Base-by-base conservation (phyloP, 1,284 basidiomycete genomes). In the Schizopora paradoxa region DNA sequence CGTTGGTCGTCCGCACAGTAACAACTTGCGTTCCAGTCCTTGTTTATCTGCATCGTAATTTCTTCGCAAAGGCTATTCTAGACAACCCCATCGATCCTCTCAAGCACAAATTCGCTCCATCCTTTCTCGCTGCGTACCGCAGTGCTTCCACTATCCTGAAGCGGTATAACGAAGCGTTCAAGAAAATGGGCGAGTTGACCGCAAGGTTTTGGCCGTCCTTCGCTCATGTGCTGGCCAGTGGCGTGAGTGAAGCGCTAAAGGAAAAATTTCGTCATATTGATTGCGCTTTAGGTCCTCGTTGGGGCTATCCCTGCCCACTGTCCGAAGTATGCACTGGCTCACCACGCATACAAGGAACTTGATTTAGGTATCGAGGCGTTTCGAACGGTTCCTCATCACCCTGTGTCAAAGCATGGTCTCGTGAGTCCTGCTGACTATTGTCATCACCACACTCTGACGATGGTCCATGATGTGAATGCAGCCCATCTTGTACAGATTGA, bases 401-500 rank as follows among this genome's bases (percentile, higher is more conserved):
- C 53, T n/a, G 51, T 58, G 3, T 53, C 57, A 8, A 47, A 48
- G 0, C 41, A 48, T 25, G 56, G 52, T 13, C 42, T 61, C 41
- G 60, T 61, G 42, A 22, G 59, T 40, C 8, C 26, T 14, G 18
- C 22, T n/a, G n/a, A n/a, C n/a, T n/a, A n/a, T n/a, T n/a, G n/a
- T n/a, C n/a, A n/a, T n/a, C n/a, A n/a, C n/a, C n/a, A n/a, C n/a
- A n/a, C n/a, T n/a, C n/a, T n/a, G n/a, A n/a, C n/a, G n/a, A n/a
- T n/a, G n/a, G n/a, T n/a, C n/a, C n/a, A n/a, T n/a, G 22, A 35
- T 10, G 22, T 22, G 4, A 14, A 14, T 19, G 6, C 13, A 47
- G 46, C 46, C 46, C 6, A 42, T 37, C 10, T 23, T 47, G 14
- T 26, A 42, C 10, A 39, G 34, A 4, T 34, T 47, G 25, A 39